Percentiles rank a stretch among this genome's conserved stretches.
Conservation (phyloP, 768 basidiomycete genomes). For the Naganishia randhawae region DNA sequence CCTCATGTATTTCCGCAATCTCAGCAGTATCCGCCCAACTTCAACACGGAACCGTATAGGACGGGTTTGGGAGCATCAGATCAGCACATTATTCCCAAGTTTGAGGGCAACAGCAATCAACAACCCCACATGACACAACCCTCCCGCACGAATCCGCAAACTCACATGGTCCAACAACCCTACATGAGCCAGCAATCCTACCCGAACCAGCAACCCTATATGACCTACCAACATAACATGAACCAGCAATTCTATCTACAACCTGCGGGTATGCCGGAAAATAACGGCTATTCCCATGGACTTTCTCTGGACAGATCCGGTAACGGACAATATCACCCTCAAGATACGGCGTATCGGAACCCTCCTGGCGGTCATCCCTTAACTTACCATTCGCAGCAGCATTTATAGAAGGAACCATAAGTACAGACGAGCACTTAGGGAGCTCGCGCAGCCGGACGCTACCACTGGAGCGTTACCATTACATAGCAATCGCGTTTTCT, state of each 20-base stretch:
- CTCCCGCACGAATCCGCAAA: not conserved
- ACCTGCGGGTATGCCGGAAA: not conserved
- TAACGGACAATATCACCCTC: not conserved
- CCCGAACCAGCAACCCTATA: not conserved
- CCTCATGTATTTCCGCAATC: not conserved
- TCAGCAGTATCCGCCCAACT: not conserved
- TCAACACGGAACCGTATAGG: no score
- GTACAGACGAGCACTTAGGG: not conserved
- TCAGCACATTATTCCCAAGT: not conserved
- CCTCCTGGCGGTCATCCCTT: not conserved
- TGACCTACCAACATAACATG: not conserved
- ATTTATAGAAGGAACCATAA: not conserved
- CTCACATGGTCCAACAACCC: not conserved
- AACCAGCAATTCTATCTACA: not conserved
- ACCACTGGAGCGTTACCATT: not conserved
- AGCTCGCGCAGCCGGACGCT: not conserved
- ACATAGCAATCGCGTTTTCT: not conserved
- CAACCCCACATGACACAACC: not conserved
- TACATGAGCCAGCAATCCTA: not conserved
- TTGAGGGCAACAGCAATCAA: not conserved
- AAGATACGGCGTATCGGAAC: not conserved
- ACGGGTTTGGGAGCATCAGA: not conserved
- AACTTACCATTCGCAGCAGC: not conserved
- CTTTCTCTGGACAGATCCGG: not conserved
- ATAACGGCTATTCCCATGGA: not conserved